Conservation (phyloP, 78 protist species). For the Mastigamoeba balamuthi region DNA sequence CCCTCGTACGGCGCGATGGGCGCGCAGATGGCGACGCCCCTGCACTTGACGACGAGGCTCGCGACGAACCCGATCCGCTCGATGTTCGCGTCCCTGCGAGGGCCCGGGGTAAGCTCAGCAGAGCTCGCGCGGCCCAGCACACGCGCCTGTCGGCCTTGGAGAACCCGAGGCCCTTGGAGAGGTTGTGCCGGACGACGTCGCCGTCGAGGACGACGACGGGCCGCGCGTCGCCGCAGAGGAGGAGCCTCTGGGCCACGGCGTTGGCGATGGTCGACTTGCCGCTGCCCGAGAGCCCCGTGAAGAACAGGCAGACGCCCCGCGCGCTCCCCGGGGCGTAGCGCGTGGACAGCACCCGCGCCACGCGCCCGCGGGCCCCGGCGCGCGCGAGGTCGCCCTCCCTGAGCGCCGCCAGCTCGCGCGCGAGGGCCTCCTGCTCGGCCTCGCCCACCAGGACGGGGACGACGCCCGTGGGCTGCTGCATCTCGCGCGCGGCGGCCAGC, state of each 20-base stretch:
- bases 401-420: not conserved
- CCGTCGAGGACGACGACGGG: not conserved
- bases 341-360: too few relatives aligned
- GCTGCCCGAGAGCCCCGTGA: conserved; percentile 45
- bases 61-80: conserved; percentile 48
- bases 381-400: not conserved
- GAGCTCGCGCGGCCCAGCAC: conserved; percentile 33
- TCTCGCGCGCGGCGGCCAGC: too few relatives aligned
- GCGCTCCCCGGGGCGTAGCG: too few relatives aligned
- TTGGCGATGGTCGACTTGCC: conserved; percentile 52
- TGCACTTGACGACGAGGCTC: conserved; percentile 17
- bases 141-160: not conserved
- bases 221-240: conserved; percentile 10
- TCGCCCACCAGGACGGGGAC: not conserved
- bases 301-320: conserved; percentile 42
- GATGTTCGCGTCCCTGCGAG: conserved; percentile 40
- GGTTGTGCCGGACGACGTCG: not conserved
- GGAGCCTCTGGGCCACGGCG: conserved; percentile 19
- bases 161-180: not conserved
- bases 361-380: not conserved
- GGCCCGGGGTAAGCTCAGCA: not conserved
- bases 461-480: too few relatives aligned
- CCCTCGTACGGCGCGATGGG: conserved; percentile 52
- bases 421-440: not conserved
- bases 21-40: conserved; percentile 51